Evolutionary conservation across 2,329 filamentous ascomycete species (phyloP), one percentile per base, ranked within the genome.

Genomic region (Phialemonium atrogriseum): DNA sequence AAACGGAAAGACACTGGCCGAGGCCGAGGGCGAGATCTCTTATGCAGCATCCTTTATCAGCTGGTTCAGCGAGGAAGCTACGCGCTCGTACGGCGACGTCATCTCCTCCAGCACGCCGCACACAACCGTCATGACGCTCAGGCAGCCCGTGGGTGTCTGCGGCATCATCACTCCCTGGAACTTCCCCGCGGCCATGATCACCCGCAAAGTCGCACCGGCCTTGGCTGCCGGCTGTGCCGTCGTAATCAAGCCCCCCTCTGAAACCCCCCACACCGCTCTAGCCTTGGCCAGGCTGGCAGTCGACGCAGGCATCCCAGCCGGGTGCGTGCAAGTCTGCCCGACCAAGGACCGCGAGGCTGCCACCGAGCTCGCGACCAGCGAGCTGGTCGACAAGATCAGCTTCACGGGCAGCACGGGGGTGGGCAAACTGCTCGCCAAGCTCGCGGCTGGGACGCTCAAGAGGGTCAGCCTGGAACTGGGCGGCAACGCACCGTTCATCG

Each of bases 361-460:
- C 30, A n/a, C n/a, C n/a, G n/a, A n/a, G n/a, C n/a, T n/a, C n/a
- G n/a, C 21, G 21, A 23, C 21, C 8, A n/a, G 38, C 24, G 9
- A 16, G 20, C 12, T 36, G 22, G 56, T 65, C 1, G 59, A 58
- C 30, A 85, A 86, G 49, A 63, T 87, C 33, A 81, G 79, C 37
- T 88, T 87, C 45, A 87, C 83, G 0, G 83, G 83, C 11, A 76
- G 72, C 42, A 83, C 81, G 0, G 56, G 60, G 0, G 72, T 85
- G 0, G 83, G 83, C 2, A 69, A 72, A 14, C 76, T 80, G 39
- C 67, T 85, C 24, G 76, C 77, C 2, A 58, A 64, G 4, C 66
- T 68, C 7, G 76, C 75, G 3, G 78, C 77, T 11, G 70, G 73
- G 45, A 62, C 73, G 44, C 60, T 82, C 33, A 84, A 84, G 58